phyloP scores from a whole-genome alignment of 768 basidiomycete genomes.

The Mycena olivaceomarginata region DNA sequence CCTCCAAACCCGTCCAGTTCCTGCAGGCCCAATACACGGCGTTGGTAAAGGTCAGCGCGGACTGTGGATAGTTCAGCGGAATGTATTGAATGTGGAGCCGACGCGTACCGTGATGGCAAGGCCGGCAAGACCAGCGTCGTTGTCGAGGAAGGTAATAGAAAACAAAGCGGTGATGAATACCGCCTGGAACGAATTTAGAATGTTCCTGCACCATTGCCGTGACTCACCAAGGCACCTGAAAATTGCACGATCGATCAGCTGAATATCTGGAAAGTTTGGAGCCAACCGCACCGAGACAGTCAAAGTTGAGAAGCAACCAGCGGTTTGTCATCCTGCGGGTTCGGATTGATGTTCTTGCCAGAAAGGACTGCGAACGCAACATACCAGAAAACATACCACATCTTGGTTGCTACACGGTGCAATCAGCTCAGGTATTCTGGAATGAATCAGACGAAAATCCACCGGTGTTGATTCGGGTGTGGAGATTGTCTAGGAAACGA shows the following conservation, averaged over 20 bases:
- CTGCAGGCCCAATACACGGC: slow-evolving; percentile 51
- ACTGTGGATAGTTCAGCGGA: slow-evolving; percentile 49
- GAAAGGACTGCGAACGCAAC: slow-evolving; percentile 56
- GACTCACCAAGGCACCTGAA: slow-evolving; percentile 34
- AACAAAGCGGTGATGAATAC: slow-evolving; percentile 79
- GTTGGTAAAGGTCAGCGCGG: slow-evolving; percentile 50
- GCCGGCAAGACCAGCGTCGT: slow-evolving; percentile 66
- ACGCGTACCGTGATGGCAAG: slow-evolving; percentile 69
- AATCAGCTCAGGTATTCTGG: not conserved
- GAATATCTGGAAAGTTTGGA: too few species aligned
- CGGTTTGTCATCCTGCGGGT: slow-evolving; percentile 72
- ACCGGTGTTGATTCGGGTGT: slow-evolving; percentile 83
- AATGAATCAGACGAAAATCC: slow-evolving; percentile 74
- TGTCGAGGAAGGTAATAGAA: slow-evolving; percentile 67
- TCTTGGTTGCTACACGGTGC: not conserved
- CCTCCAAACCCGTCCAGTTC: slow-evolving; percentile 64
- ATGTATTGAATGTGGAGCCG: not conserved
- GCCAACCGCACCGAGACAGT: slow-evolving; percentile 29
- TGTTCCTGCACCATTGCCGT: not conserved
- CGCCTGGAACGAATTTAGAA: slow-evolving; percentile 48
- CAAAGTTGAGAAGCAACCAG: slow-evolving; percentile 39
- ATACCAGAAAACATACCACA: slow-evolving; percentile 77
- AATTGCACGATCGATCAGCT: not conserved
- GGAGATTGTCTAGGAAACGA: slow-evolving; percentile 85
- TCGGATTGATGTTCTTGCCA: slow-evolving; percentile 47